Percentiles rank a stretch among this genome's conserved stretches.
Conservation (phyloP, 345 rosid species). For the Eucalyptus paniculata region DNA sequence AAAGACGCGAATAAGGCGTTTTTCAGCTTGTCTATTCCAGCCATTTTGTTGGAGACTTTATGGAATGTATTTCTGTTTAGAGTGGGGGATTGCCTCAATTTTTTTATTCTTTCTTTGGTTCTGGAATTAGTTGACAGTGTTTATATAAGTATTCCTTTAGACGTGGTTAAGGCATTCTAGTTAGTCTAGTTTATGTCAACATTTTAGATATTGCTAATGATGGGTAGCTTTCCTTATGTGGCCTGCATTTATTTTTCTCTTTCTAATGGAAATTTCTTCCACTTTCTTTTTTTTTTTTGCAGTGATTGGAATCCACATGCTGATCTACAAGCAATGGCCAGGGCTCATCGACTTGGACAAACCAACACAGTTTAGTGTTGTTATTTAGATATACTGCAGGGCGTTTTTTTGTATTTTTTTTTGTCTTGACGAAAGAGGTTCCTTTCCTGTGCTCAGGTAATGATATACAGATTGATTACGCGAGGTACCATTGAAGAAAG, state of each 20-base stretch:
- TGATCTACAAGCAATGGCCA: conserved; percentile 99
- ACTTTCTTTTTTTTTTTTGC: neutral
- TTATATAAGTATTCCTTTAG: neutral
- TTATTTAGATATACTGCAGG: neutral
- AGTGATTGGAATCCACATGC: conserved; percentile 99
- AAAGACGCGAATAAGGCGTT: neutral
- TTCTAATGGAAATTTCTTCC: neutral
- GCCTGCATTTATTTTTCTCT: neutral
- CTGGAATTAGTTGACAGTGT: neutral
- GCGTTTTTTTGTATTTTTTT: neutral
- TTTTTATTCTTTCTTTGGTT: neutral
- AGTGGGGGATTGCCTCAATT: neutral
- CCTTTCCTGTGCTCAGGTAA: conserved; percentile 46
- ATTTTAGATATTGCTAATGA: neutral
- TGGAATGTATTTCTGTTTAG: neutral
- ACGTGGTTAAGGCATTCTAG: neutral
- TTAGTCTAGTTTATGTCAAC: neutral
- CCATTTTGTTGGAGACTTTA: neutral
- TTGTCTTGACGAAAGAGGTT: neutral
- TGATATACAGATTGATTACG: conserved; percentile 87
- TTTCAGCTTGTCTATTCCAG: neutral
- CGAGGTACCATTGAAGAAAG: conserved; percentile 97
- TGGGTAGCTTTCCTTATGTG: neutral
- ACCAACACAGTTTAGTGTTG: conserved; percentile 65
- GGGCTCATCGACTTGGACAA: conserved; percentile 99